phyloP scores from a whole-genome alignment of 2,329 filamentous ascomycete species.

The Fusarium solani-melongenae region DNA sequence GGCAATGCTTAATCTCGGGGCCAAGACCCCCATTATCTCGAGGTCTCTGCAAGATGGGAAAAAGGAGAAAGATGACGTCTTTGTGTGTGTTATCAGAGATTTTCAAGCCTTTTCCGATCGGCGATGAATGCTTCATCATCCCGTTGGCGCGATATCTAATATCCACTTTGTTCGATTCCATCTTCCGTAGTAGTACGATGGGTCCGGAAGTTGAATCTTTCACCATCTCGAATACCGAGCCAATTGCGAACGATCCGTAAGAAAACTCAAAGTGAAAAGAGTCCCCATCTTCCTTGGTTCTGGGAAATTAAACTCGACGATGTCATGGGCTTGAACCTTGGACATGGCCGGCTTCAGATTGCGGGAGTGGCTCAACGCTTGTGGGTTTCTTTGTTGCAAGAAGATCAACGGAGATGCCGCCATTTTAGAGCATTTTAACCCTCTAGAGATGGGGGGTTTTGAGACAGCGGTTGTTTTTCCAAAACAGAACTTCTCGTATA shows the following conservation, averaged over 20 bases:
- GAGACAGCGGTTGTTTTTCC: slow-evolving; percentile 61
- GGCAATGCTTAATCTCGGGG: slow-evolving; percentile 8
- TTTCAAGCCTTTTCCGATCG: not conserved
- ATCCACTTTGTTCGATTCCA: not conserved
- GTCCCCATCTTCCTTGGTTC: not conserved
- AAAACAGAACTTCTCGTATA: slow-evolving; percentile 48
- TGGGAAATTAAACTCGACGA: not conserved
- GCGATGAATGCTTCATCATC: not conserved
- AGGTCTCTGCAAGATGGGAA: not conserved
- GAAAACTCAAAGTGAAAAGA: not conserved
- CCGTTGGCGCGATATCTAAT: not conserved
- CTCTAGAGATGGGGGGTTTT: not conserved
- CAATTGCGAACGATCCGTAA: not conserved
- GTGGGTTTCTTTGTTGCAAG: not conserved
- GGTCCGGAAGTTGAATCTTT: not conserved
- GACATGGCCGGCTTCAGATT: not conserved
- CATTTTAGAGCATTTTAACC: not conserved
- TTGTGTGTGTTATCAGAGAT: not conserved
- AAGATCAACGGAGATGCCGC: slow-evolving; percentile 3
- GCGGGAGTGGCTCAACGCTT: slow-evolving; percentile 7
- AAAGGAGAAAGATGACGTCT: not conserved
- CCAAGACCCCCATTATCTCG: not conserved
- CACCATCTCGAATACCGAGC: not conserved
- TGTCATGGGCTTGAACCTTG: not conserved
- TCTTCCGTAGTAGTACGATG: not conserved